Percentiles rank a stretch among this genome's conserved stretches.
These are phyloP conservation scores for Drechslerella coelobrocha DNA, from an alignment of 2,329 filamentous ascomycete species.

Conservation along the genomic window DNA sequence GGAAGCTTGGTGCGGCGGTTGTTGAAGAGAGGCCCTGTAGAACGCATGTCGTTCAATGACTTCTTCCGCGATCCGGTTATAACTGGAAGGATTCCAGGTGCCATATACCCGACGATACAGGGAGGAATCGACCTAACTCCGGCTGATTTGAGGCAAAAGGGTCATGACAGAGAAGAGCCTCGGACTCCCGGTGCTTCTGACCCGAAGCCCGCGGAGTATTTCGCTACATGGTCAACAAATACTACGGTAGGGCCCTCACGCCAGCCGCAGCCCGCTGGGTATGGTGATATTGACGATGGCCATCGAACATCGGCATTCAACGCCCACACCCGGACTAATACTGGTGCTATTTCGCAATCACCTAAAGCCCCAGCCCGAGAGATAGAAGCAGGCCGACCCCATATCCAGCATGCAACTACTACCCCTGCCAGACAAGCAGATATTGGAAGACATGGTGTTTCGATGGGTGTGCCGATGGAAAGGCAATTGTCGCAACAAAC, in stretches of 20 bases:
- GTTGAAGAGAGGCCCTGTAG: slow-evolving; percentile 82
- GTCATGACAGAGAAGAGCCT: slow-evolving; percentile 35
- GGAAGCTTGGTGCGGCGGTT: slow-evolving; percentile 73
- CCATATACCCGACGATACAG: slow-evolving; percentile 51
- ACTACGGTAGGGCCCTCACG: slow-evolving; percentile 15
- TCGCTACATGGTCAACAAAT: slow-evolving; percentile 17
- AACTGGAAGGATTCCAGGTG: slow-evolving; percentile 75
- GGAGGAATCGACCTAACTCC: slow-evolving; percentile 45
- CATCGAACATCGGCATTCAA: slow-evolving; percentile 25
- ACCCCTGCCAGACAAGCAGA: slow-evolving; percentile 25
- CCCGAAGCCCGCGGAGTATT: slow-evolving; percentile 28
- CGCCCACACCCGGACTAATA: slow-evolving; percentile 8
- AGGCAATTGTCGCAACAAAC: slow-evolving; percentile 49
- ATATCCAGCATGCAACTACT: slow-evolving; percentile 28
- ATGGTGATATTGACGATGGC: slow-evolving; percentile 26
- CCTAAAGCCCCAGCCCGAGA: slow-evolving; percentile 28
- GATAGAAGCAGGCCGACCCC: slow-evolving; percentile 7
- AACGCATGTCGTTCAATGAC: slow-evolving; percentile 82
- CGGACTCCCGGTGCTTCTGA: slow-evolving; percentile 28
- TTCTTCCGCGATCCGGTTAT: slow-evolving; percentile 82
- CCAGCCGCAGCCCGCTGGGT: slow-evolving; percentile 20
- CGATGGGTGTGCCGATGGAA: slow-evolving; percentile 45
- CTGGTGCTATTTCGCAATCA: slow-evolving; percentile 10
- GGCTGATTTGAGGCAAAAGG: slow-evolving; percentile 34
- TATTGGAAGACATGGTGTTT: slow-evolving; percentile 27